Evolutionary conservation across 2,329 filamentous ascomycete species (phyloP), one percentile per base, ranked within the genome.

Genomic region (Cercospora citrullina): DNA sequence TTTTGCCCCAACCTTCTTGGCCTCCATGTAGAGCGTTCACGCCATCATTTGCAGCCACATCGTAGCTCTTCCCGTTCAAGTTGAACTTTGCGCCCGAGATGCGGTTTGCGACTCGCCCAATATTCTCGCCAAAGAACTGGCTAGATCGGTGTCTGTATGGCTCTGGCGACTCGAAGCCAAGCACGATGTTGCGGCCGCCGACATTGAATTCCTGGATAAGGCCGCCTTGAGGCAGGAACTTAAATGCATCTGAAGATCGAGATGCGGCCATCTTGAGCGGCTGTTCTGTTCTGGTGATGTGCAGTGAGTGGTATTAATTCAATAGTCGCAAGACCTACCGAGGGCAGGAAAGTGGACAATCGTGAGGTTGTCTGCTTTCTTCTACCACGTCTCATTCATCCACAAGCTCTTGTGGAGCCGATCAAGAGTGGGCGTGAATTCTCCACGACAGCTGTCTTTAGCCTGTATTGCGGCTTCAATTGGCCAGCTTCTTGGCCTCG

Each of bases 81-180:
- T 84, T 81, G 77, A 97, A 89, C 72, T 87, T 85, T 28, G 89
- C 93, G 75, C 86, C 84, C 66, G 87, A 87, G 77, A 97, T 88
- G 66, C 94, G 90, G 82, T 98, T 98, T 69, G 93, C 86, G 31
- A 88, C 84, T 45, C 87, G 91, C 65, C 95, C 95, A 78, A 98
- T 97, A 55, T 93, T 98, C 79, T 94, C 94, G 71, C 95, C 94
- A 77, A 97, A 98, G 83, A 89, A 94, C 1, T 92, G 89, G 10
- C 80, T 83, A 81, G 95, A 94, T 84, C 94, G 83, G 73, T 87
- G 81, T 72, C 86, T 86, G 82, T 97, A 97, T 69, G 90, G 87
- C 55, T 91, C 87, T 63, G 91, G 87, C 14, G 86, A 89, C 18
- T 91, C 87, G 82, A 97, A 97, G 63, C 90, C 89, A 73, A 95